phyloP scores from a whole-genome alignment of 78 protist species.

The Polysphondylium violaceum region DNA sequence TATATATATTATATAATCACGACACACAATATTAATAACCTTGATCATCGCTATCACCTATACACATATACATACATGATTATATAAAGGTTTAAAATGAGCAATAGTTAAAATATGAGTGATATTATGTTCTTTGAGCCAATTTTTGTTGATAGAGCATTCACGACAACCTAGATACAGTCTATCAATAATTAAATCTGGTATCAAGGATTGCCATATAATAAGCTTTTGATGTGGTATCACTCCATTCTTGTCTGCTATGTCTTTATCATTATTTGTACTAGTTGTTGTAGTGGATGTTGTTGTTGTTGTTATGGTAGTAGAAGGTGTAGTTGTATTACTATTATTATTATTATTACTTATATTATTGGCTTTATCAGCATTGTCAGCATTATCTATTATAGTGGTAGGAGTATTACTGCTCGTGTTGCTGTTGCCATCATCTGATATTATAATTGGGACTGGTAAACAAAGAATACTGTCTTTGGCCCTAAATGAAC shows the following conservation, averaged over 20 bases:
- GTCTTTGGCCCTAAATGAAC: background rate
- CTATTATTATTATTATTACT: background rate
- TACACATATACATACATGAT: slow-evolving; percentile 1
- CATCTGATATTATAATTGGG: background rate
- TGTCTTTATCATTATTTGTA: slow-evolving; percentile 3
- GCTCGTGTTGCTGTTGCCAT: background rate
- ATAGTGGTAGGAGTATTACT: background rate
- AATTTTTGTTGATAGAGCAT: slow-evolving; percentile 41
- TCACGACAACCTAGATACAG: slow-evolving; percentile 68
- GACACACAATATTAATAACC: background rate
- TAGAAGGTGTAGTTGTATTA: background rate
- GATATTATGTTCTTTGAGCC: slow-evolving; percentile 35
- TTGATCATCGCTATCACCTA: background rate
- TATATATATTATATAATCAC: background rate
- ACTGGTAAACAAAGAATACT: too few species aligned
- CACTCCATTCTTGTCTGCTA: too few species aligned
- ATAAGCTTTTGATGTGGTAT: background rate
- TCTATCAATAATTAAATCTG: slow-evolving; percentile 61
- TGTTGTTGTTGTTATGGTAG: background rate
- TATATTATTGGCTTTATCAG: background rate
- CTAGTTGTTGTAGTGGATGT: background rate
- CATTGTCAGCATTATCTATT: background rate
- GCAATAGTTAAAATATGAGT: slow-evolving; percentile 74
- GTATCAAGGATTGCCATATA: slow-evolving; percentile 44
- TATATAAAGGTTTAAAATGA: slow-evolving; percentile 57